Conservation (phyloP, 495 filamentous ascomycete genomes). For the Daldinia loculata region DNA sequence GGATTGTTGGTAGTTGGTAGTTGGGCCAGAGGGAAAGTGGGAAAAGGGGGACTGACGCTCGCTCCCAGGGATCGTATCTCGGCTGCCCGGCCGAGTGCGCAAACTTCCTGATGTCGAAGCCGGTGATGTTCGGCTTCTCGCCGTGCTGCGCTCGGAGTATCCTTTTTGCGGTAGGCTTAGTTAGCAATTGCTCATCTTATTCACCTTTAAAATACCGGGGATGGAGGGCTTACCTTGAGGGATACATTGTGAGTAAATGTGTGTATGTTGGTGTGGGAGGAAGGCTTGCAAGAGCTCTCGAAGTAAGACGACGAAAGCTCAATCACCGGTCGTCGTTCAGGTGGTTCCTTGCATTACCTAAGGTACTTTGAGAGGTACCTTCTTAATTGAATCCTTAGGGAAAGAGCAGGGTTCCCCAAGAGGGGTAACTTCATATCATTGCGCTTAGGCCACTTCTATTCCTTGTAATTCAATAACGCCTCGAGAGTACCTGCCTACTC, state of each 20-base stretch:
- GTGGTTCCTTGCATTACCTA: background rate
- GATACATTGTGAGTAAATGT: slow-evolving; percentile 50
- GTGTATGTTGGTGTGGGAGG: background rate
- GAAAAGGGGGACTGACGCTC: slow-evolving; percentile 64
- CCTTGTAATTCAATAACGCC: background rate
- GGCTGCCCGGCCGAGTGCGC: slow-evolving; percentile 70
- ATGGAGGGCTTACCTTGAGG: slow-evolving; percentile 48
- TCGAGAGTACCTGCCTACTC: slow-evolving; percentile 4
- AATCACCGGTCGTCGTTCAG: background rate
- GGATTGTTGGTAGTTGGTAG: slow-evolving; percentile 7
- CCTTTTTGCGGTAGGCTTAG: slow-evolving; percentile 29
- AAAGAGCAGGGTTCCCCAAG: background rate
- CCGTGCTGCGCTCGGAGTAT: slow-evolving; percentile 50
- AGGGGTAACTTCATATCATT: background rate
- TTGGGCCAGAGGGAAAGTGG: background rate
- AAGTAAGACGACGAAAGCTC: slow-evolving; percentile 8
- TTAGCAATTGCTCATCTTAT: slow-evolving; percentile 9
- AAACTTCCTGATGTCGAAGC: slow-evolving; percentile 81
- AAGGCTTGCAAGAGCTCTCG: background rate
- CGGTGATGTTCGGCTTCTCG: slow-evolving; percentile 74
- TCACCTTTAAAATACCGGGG: background rate
- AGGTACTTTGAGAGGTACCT: background rate
- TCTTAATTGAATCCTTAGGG: background rate
- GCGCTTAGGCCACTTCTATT: background rate
- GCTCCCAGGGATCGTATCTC: slow-evolving; percentile 87